Percentiles rank a stretch among this genome's conserved stretches.
Evolutionary conservation across 345 rosid genomes (phyloP).

Genomic region (Citrus reticulata): DNA sequence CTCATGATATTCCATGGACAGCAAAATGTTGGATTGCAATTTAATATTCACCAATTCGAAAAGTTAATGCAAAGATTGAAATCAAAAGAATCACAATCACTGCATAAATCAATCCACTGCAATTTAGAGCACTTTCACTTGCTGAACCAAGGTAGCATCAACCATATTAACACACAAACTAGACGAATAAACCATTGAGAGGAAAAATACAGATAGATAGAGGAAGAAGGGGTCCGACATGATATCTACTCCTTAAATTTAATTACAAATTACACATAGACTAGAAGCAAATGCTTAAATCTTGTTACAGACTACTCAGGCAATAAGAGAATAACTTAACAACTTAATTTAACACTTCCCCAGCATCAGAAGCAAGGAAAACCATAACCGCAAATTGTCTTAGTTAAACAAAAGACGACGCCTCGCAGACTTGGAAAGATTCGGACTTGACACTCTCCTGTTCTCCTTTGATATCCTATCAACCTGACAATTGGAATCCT

Average conservation of each 20-base stretch:
- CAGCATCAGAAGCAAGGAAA: neutral
- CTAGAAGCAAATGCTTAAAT: neutral
- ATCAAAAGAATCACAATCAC: neutral
- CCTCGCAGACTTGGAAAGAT: conserved; percentile 65
- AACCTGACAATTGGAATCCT: conserved; percentile 13
- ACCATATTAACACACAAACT: neutral
- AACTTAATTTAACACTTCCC: conserved; percentile 2
- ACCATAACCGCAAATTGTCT: conserved; percentile 6
- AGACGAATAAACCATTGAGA: neutral
- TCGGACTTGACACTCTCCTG: conserved; percentile 44
- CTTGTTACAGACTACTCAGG: neutral
- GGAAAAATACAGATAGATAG: neutral
- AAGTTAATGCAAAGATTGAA: neutral
- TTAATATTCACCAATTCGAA: neutral
- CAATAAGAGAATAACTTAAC: conserved; percentile 13
- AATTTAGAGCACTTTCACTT: neutral
- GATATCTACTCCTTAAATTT: neutral
- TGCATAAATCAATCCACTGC: neutral
- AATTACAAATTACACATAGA: neutral
- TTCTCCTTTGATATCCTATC: conserved; percentile 32
- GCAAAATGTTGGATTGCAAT: neutral
- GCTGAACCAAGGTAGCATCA: neutral
- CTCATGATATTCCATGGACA: neutral
- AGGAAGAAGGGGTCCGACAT: neutral
- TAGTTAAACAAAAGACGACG: conserved; percentile 61